phyloP scores from a whole-genome alignment of 108 stramenopile genomes.

The Discostella stelligeroides region DNA sequence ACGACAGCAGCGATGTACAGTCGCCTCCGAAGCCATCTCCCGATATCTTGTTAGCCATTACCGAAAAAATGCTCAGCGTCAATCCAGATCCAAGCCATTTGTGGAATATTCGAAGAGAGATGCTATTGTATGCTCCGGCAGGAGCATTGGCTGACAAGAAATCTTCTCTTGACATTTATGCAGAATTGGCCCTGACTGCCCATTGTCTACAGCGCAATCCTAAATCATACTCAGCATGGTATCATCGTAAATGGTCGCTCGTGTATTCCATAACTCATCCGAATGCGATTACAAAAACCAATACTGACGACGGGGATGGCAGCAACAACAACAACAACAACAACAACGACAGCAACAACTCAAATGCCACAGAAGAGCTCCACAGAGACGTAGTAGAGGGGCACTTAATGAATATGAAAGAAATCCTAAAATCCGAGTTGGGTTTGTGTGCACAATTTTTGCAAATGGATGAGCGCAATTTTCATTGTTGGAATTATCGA shows the following conservation, averaged over 20 bases:
- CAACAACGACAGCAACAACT: too few relatives aligned
- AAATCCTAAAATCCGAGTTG: slow-evolving; percentile 67
- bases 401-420: slow-evolving; percentile 9
- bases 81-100: slow-evolving; percentile 95
- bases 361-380: too few relatives aligned
- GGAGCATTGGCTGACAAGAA: neutral
- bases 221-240: slow-evolving; percentile 97
- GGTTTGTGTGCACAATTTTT: slow-evolving; percentile 84
- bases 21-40: slow-evolving; percentile 33
- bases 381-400: slow-evolving; percentile 2
- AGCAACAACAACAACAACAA: neutral
- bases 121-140: slow-evolving; percentile 29
- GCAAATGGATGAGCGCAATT: slow-evolving; percentile 92
- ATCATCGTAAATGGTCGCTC: slow-evolving; percentile 97
- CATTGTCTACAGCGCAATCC: slow-evolving; percentile 89
- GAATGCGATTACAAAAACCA: too few relatives aligned
- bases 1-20: slow-evolving; percentile 7
- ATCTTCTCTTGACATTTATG: slow-evolving; percentile 23
- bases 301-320: neutral
- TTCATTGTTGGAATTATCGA: slow-evolving; percentile 99
- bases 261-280: slow-evolving; percentile 34
- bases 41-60: slow-evolving; percentile 58
- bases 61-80: slow-evolving; percentile 82
- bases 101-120: slow-evolving; percentile 96
- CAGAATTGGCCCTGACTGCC: slow-evolving; percentile 73